A percentile compares a stretch with the other conserved stretches of the same genome.
Evolutionary conservation across 2,329 filamentous ascomycete genomes (phyloP).

Genomic region (Coniella lustricola): DNA sequence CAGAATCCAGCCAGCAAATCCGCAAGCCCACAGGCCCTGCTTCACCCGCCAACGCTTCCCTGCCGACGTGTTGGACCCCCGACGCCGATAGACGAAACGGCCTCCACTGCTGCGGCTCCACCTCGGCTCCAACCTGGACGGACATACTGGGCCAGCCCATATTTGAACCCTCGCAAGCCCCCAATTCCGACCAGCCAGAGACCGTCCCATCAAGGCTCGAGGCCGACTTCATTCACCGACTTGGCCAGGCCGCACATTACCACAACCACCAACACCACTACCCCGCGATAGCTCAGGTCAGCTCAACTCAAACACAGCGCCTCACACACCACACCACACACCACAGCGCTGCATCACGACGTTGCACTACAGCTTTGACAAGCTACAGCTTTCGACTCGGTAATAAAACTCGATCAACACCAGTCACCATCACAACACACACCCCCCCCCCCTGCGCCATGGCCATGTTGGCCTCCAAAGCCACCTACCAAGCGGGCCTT

Average conservation of each 20-base stretch:
- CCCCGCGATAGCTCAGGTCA: background rate
- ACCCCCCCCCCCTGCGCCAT: slow-evolving; percentile 33
- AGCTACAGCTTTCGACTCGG: background rate
- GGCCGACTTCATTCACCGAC: background rate
- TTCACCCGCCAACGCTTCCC: slow-evolving; percentile 2
- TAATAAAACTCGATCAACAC: background rate
- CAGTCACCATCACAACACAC: background rate
- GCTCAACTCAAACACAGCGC: background rate
- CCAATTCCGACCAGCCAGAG: background rate
- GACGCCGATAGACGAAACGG: slow-evolving; percentile 8
- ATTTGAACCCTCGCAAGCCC: background rate
- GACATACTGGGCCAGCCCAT: background rate
- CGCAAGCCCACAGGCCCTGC: slow-evolving; percentile 9
- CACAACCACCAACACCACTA: background rate
- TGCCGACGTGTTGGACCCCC: slow-evolving; percentile 8
- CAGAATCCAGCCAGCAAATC: too few species aligned
- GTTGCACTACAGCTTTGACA: background rate
- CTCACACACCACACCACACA: background rate
- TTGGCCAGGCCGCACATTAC: background rate
- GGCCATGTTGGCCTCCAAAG: slow-evolving; percentile 74
- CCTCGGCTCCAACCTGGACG: background rate
- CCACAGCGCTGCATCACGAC: background rate
- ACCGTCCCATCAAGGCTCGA: background rate
- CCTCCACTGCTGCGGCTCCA: slow-evolving; percentile 2
- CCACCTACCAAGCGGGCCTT: slow-evolving; percentile 57